These are phyloP conservation scores for Trichoderma afroharzianum DNA, from an alignment of 2,329 filamentous ascomycete genomes.

Conservation along the genomic window DNA sequence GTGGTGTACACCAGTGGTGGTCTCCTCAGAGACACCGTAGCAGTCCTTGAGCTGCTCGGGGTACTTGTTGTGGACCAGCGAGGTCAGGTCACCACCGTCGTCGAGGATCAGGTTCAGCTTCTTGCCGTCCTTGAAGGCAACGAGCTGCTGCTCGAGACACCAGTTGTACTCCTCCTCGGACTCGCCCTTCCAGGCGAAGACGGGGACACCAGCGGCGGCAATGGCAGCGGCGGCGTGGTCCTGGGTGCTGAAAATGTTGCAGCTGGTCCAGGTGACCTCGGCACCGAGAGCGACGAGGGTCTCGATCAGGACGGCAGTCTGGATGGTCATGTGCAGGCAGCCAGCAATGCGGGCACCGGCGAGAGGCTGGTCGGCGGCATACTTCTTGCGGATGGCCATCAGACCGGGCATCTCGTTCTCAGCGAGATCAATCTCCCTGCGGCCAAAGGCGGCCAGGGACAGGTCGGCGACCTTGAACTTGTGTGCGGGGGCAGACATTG, in stretches of 20 bases:
- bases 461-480: slow-evolving; percentile 99
- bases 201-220: slow-evolving; percentile 86
- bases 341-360: slow-evolving; percentile 93
- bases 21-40: slow-evolving; percentile 99
- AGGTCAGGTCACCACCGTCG: slow-evolving; percentile 94
- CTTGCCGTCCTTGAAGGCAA: slow-evolving; percentile 94
- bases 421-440: slow-evolving; percentile 97
- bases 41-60: slow-evolving; percentile 97
- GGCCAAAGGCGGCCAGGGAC: slow-evolving; percentile 94
- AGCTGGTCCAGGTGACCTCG: slow-evolving; percentile 97
- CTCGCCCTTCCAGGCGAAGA: slow-evolving; percentile 80
- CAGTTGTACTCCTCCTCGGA: slow-evolving; percentile 99
- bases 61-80: slow-evolving; percentile 96
- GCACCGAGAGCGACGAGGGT: slow-evolving; percentile 91
- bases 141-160: slow-evolving; percentile 98
- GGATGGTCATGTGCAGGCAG: slow-evolving; percentile 99
- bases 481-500: slow-evolving; percentile 74
- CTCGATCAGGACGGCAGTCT: slow-evolving; percentile 99
- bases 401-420: slow-evolving; percentile 98
- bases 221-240: slow-evolving; percentile 98
- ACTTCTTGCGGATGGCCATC: slow-evolving; percentile 91
- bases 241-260: slow-evolving; percentile 99
- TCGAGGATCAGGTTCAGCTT: slow-evolving; percentile 98
- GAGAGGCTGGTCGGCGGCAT: slow-evolving; percentile 88
- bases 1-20: slow-evolving; percentile 99